These are phyloP conservation scores for Aureobasidium sp. DNA, from an alignment of 2,329 filamentous ascomycete species.

Conservation along the genomic window DNA sequence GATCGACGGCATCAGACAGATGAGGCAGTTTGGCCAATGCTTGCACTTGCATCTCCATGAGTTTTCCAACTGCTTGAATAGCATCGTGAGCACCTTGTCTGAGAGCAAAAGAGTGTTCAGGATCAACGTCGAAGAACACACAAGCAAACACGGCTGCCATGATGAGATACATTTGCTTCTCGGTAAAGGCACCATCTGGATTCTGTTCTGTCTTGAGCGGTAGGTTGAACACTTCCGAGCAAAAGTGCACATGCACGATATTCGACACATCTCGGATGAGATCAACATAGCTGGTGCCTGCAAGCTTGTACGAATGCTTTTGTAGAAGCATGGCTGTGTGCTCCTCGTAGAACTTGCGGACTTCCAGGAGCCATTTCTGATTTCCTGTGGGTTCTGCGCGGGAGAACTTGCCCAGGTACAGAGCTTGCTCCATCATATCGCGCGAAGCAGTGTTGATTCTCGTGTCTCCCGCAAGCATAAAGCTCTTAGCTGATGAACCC, in stretches of 20 bases:
- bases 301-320: conserved; percentile 41
- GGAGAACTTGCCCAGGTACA: conserved; percentile 33
- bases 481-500: conserved; percentile 38
- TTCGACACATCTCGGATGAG: conserved; percentile 47
- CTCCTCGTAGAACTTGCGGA: conserved; percentile 42
- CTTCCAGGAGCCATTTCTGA: conserved; percentile 40
- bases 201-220: conserved; percentile 49
- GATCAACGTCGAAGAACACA: conserved; percentile 50
- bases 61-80: conserved; percentile 43
- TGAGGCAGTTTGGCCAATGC: conserved; percentile 37
- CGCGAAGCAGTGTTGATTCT: conserved; percentile 37
- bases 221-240: conserved; percentile 47
- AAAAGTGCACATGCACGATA: conserved; percentile 49
- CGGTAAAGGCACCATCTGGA: conserved; percentile 46
- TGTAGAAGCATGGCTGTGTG: conserved; percentile 41
- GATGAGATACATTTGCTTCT: conserved; percentile 48
- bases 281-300: conserved; percentile 40
- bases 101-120: conserved; percentile 46
- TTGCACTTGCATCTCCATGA: conserved; percentile 44
- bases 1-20: conserved; percentile 20
- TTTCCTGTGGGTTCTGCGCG: conserved; percentile 25
- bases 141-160: conserved; percentile 47
- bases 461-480: conserved; percentile 43
- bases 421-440: conserved; percentile 36
- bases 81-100: conserved; percentile 43